Evolutionary conservation across 345 rosid species (phyloP).

Genomic region (Firmiana major): DNA sequence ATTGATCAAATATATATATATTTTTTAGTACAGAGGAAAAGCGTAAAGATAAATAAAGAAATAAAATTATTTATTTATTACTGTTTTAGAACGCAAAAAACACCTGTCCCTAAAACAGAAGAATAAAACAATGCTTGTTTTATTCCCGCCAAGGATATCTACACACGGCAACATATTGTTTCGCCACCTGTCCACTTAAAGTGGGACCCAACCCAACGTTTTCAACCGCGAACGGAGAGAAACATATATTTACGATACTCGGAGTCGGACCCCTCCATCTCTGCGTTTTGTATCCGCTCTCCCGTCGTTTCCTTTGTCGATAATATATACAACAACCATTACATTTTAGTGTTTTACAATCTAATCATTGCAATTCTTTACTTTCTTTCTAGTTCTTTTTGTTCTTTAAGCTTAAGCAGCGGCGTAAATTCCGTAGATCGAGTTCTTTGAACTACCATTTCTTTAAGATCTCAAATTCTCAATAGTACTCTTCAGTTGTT

Average conservation of each 20-base stretch:
- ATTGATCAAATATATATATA: too few relatives aligned
- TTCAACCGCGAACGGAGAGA: not conserved
- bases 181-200: conserved; percentile 6
- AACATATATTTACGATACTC: too few relatives aligned
- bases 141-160: conserved; percentile 14
- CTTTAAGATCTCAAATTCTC: conserved; percentile 3
- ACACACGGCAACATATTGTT: not conserved
- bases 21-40: too few relatives aligned
- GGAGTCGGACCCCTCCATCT: too few relatives aligned
- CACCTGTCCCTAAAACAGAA: not conserved
- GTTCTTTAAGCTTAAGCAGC: not conserved
- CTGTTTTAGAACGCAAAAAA: not conserved
- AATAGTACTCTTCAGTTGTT: not conserved
- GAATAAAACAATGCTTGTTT: not conserved
- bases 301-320: conserved; percentile 14
- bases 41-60: too few relatives aligned
- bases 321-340: not conserved
- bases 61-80: too few relatives aligned
- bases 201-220: conserved; percentile 10
- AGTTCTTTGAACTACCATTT: not conserved
- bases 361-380: not conserved
- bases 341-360: not conserved
- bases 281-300: not conserved
- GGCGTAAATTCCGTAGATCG: not conserved
- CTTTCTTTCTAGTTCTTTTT: not conserved